Percentiles rank a stretch among this genome's conserved stretches.
Conservation (phyloP, 805 yeast genomes). For the Suhomyces kilbournensis region DNA sequence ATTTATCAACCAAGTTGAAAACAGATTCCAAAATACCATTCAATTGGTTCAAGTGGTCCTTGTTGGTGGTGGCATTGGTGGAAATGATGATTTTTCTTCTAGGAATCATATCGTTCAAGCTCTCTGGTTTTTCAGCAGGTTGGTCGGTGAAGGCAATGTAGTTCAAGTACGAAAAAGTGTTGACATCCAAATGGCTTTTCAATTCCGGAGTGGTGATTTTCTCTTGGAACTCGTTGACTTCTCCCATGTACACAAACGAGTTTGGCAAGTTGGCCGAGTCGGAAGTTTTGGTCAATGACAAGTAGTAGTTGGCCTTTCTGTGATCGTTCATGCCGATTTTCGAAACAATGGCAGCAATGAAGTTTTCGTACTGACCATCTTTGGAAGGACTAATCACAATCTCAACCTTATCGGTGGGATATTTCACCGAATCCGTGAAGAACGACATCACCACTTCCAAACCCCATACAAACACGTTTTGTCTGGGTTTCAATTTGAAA, state of each 20-base stretch:
- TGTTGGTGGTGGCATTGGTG: constrained; percentile 48
- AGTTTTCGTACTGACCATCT: constrained; percentile 56
- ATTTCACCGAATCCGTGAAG: constrained; percentile 52
- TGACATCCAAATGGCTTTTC: constrained; percentile 36
- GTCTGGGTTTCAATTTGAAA: constrained; percentile 72
- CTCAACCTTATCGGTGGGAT: constrained; percentile 58
- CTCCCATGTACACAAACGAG: constrained; percentile 85
- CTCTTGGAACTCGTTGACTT: constrained; percentile 76
- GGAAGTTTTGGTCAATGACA: constrained; percentile 79
- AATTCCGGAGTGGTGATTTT: constrained; percentile 51
- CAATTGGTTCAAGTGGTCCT: constrained; percentile 49
- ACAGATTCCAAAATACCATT: constrained; percentile 52
- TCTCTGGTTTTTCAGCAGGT: constrained; percentile 66
- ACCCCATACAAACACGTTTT: constrained; percentile 65
- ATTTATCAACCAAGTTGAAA: constrained; percentile 57
- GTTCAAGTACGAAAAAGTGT: constrained; percentile 51
- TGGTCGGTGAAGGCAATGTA: constrained; percentile 83
- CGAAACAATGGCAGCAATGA: constrained; percentile 80
- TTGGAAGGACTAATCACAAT: constrained; percentile 58
- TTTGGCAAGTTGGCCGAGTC: constrained; percentile 69
- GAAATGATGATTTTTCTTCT: constrained; percentile 54
- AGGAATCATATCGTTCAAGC: constrained; percentile 54
- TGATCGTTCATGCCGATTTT: constrained; percentile 75
- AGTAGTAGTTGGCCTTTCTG: constrained; percentile 74
- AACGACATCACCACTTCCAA: constrained; percentile 61